Percentiles rank a stretch among this genome's conserved stretches.
Conservation (phyloP, 768 basidiomycete genomes). For the Suillus lakei region DNA sequence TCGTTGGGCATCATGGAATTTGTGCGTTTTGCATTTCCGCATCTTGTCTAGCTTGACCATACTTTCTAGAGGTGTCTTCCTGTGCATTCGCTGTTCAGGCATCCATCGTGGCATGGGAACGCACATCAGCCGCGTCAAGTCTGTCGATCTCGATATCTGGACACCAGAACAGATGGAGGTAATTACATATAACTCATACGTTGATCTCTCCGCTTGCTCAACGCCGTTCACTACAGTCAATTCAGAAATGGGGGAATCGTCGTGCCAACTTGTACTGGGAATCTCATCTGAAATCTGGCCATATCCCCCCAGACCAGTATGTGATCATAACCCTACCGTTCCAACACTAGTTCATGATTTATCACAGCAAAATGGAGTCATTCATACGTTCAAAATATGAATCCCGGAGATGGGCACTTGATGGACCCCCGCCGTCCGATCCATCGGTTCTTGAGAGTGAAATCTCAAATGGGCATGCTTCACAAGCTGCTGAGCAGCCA, state of each 20-base stretch:
- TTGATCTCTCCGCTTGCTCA: conserved; percentile 6
- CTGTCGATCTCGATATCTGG: conserved; percentile 97
- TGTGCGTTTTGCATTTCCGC: conserved; percentile 53
- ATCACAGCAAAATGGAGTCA: conserved; percentile 92
- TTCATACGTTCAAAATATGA: conserved; percentile 99
- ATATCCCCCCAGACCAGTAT: conserved; percentile 93
- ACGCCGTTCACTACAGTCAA: conserved; percentile 49
- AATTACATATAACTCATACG: conserved; percentile 22
- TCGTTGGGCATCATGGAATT: conserved; percentile 97
- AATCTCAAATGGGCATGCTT: conserved; percentile 12
- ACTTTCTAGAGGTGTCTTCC: conserved; percentile 76
- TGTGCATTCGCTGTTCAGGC: conserved; percentile 97
- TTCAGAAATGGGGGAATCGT: conserved; percentile 94
- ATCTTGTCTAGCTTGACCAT: not conserved
- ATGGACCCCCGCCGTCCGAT: conserved; percentile 84
- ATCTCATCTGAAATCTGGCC: conserved; percentile 89
- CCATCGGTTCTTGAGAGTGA: conserved; percentile 73
- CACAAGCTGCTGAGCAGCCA: conserved; percentile 13
- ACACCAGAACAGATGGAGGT: conserved; percentile 98
- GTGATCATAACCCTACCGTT: conserved; percentile 35
- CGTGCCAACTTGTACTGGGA: conserved; percentile 98
- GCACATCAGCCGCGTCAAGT: conserved; percentile 96
- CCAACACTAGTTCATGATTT: not conserved
- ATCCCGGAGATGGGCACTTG: conserved; percentile 87
- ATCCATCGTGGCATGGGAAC: conserved; percentile 98